Percentiles rank a stretch among this genome's conserved stretches.
Conservation (phyloP, 1,284 basidiomycete genomes). For the Exobasidium rhododendri region DNA sequence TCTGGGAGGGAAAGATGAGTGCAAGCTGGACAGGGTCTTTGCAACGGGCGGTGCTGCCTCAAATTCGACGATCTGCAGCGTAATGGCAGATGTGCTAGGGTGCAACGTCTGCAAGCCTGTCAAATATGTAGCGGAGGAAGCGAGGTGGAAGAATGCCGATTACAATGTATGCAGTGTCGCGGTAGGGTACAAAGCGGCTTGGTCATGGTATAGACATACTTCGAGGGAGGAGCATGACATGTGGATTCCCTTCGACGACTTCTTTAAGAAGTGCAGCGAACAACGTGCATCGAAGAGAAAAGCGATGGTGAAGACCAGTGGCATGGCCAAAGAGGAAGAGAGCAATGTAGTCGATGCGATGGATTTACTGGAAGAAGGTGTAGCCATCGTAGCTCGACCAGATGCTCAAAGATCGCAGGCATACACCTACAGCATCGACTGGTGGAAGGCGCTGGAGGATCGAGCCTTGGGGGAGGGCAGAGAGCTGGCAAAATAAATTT, state of each 20-base stretch:
- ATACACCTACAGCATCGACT: background rate
- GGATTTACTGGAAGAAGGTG: conserved; percentile 6
- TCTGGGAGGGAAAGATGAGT: conserved; percentile 19
- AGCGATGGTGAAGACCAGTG: background rate
- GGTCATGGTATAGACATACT: conserved; percentile 35
- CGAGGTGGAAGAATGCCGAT: conserved; percentile 14
- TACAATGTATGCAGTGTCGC: conserved; percentile 49
- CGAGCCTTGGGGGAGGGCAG: background rate
- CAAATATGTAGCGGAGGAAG: background rate
- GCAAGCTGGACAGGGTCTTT: conserved; percentile 65
- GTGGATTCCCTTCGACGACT: conserved; percentile 28
- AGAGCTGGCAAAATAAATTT: background rate
- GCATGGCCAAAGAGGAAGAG: background rate
- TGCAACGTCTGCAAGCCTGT: conserved; percentile 38
- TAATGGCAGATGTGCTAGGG: conserved; percentile 74
- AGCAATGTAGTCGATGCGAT: background rate
- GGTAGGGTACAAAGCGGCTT: conserved; percentile 48
- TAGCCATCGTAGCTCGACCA: conserved; percentile 6
- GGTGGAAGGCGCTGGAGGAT: background rate
- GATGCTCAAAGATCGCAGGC: conserved; percentile 3
- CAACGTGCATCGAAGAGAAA: background rate
- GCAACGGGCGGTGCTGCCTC: conserved; percentile 76
- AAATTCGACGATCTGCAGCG: conserved; percentile 70
- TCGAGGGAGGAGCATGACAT: background rate
- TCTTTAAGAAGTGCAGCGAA: conserved; percentile 19